A percentile compares a stretch with the other conserved stretches of the same genome.
These are phyloP conservation scores for Sarocladium strictum DNA, from an alignment of 2,329 filamentous ascomycete genomes.

Conservation along the genomic window DNA sequence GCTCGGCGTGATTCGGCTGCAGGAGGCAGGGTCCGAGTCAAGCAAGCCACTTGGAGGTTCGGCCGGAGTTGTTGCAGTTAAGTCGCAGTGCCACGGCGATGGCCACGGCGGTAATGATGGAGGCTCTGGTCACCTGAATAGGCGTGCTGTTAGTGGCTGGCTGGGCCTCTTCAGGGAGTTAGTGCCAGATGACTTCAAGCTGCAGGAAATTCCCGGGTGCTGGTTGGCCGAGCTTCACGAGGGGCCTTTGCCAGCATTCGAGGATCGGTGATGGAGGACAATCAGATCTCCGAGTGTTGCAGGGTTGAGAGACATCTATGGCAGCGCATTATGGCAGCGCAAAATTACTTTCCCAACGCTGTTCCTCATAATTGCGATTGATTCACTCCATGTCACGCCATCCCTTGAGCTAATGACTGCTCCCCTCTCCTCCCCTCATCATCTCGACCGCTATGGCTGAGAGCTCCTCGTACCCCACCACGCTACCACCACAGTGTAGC, in stretches of 20 bases:
- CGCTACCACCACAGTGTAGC: background rate
- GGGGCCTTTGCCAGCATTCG: no score
- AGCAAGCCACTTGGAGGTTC: background rate
- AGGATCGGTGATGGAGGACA: no score
- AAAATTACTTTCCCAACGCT: no score
- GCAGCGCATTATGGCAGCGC: no score
- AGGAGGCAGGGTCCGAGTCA: constrained; percentile 1
- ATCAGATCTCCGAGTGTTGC: no score
- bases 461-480: constrained; percentile 1
- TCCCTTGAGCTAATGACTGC: background rate
- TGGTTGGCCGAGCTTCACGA: no score
- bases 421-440: background rate
- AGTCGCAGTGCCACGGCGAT: background rate
- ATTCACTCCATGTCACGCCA: constrained; percentile 3
- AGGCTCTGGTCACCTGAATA: background rate
- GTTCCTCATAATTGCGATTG: no score
- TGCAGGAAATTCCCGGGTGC: constrained; percentile 1
- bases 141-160: background rate
- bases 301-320: no score
- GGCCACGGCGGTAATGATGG: background rate
- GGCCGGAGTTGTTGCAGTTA: background rate
- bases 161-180: background rate
- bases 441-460: background rate
- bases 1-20: constrained; percentile 5
- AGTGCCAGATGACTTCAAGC: background rate